A percentile compares a stretch with the other conserved stretches of the same genome.
Conservation (phyloP, 164 flowering plant species). For the Stephania cephalantha region DNA sequence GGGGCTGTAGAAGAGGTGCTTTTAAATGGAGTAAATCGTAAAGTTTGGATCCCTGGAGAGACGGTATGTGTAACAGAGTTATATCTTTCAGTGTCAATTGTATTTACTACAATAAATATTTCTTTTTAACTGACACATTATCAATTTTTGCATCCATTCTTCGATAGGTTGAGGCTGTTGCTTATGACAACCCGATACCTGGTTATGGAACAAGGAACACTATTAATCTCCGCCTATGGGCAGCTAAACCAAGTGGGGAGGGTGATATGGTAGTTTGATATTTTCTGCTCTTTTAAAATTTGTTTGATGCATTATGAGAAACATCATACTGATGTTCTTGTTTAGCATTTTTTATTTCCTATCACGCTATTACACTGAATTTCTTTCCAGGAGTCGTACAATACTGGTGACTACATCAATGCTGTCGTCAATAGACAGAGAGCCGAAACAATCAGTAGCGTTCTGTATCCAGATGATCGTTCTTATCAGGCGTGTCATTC, state of each 20-base stretch:
- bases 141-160: background rate
- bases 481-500: slow-evolving; percentile 39
- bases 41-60: slow-evolving; percentile 58
- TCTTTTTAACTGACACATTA: background rate
- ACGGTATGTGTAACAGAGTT: slow-evolving; percentile 21
- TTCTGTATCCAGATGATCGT: slow-evolving; percentile 60
- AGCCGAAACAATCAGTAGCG: slow-evolving; percentile 52
- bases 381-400: slow-evolving; percentile 42
- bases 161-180: slow-evolving; percentile 55
- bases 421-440: slow-evolving; percentile 47
- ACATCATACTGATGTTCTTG: background rate
- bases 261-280: slow-evolving; percentile 38
- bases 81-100: background rate
- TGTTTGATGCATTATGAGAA: background rate
- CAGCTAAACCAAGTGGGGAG: slow-evolving; percentile 52
- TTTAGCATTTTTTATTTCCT: background rate
- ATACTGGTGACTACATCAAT: slow-evolving; percentile 56
- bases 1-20: slow-evolving; percentile 46
- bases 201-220: slow-evolving; percentile 59
- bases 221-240: slow-evolving; percentile 57
- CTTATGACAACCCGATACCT: slow-evolving; percentile 62
- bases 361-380: background rate
- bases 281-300: background rate
- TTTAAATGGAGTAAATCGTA: slow-evolving; percentile 34
- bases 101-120: background rate